phyloP scores from a whole-genome alignment of 805 yeast species.

The Myxozyma lipomycoides region DNA sequence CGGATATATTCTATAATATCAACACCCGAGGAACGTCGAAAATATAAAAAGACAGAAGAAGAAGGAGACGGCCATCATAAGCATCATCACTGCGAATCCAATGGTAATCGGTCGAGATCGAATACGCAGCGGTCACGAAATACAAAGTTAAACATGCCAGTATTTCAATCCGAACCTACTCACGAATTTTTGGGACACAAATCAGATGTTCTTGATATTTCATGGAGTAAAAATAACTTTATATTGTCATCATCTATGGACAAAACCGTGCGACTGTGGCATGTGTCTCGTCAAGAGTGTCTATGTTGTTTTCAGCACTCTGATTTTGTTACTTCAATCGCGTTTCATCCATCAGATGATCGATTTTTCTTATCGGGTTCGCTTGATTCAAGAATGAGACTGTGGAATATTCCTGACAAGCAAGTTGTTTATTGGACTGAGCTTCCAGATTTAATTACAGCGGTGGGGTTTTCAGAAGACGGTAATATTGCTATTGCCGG shows the following conservation, averaged over 20 bases:
- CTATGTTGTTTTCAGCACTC: slow-evolving; percentile 63
- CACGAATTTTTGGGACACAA: slow-evolving; percentile 63
- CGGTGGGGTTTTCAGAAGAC: slow-evolving; percentile 66
- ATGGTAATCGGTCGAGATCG: neutral
- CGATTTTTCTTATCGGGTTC: slow-evolving; percentile 81
- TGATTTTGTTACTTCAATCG: slow-evolving; percentile 78
- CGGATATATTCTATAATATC: slow-evolving; percentile 77
- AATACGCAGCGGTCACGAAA: slow-evolving; percentile 25
- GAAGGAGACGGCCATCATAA: slow-evolving; percentile 3
- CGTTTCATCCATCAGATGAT: slow-evolving; percentile 82
- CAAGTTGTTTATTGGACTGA: slow-evolving; percentile 58
- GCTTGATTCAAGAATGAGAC: slow-evolving; percentile 63
- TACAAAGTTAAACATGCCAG: slow-evolving; percentile 56
- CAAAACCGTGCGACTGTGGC: slow-evolving; percentile 79
- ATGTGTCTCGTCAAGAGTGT: slow-evolving; percentile 61
- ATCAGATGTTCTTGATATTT: slow-evolving; percentile 65
- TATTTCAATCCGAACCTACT: slow-evolving; percentile 65
- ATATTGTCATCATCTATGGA: slow-evolving; percentile 80
- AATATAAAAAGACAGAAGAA: slow-evolving; percentile 26
- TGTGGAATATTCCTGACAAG: slow-evolving; percentile 83
- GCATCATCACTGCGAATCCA: slow-evolving; percentile 2
- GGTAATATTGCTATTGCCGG: slow-evolving; percentile 62
- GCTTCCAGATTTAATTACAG: slow-evolving; percentile 66
- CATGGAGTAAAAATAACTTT: slow-evolving; percentile 87
- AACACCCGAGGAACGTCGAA: slow-evolving; percentile 63